A percentile compares a stretch with the other conserved stretches of the same genome.
Conservation (phyloP, 495 filamentous ascomycete species). For the Staphylotrichum longicolle region DNA sequence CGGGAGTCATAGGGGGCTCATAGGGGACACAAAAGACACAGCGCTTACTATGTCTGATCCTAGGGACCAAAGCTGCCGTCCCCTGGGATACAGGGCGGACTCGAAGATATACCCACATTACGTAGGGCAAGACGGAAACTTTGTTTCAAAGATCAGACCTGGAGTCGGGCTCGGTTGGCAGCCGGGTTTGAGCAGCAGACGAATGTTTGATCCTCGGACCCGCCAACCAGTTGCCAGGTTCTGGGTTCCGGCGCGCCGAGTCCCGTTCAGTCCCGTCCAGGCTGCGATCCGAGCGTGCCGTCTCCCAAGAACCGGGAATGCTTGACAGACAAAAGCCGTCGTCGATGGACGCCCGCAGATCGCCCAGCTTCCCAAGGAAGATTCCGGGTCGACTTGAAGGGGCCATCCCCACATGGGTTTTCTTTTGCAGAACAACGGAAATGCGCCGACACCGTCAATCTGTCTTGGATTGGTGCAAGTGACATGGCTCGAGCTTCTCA, state of each 20-base stretch:
- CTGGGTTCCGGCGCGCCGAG: too few species aligned
- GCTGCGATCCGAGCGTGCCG: neutral
- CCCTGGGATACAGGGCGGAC: too few species aligned
- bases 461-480: neutral
- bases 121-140: constrained; percentile 4
- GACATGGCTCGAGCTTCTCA: constrained; percentile 4
- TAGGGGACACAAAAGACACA: too few species aligned
- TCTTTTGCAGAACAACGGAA: neutral
- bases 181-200: constrained; percentile 6
- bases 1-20: too few species aligned
- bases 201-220: too few species aligned
- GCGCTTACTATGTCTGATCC: too few species aligned
- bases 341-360: neutral
- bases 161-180: neutral
- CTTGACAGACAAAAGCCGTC: too few species aligned
- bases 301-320: neutral
- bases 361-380: neutral
- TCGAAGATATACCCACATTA: neutral
- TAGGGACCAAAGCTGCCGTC: too few species aligned
- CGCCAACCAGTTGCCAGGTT: too few species aligned
- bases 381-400: neutral
- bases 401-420: too few species aligned
- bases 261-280: neutral
- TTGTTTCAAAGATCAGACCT: constrained; percentile 24
- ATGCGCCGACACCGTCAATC: too few species aligned